Conservation (phyloP, 2,329 filamentous ascomycete genomes). For the Orbilia ellipsospora region DNA sequence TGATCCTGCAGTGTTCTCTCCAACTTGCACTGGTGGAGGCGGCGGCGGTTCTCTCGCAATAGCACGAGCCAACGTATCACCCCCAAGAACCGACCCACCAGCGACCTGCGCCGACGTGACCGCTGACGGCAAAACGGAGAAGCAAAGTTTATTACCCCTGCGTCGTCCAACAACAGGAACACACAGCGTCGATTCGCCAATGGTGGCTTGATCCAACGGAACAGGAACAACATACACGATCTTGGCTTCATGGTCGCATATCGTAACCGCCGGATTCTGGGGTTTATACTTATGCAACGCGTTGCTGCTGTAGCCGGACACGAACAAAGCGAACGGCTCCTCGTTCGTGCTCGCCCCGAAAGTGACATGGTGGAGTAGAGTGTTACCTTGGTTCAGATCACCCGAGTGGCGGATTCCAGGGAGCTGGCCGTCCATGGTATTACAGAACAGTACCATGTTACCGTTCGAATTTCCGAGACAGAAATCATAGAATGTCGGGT, state of each 20-base stretch:
- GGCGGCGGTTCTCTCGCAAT: constrained; percentile 46
- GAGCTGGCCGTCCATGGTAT: constrained; percentile 50
- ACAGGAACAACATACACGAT: constrained; percentile 59
- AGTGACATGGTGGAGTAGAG: constrained; percentile 57
- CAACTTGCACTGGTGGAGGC: constrained; percentile 32
- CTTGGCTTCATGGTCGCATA: constrained; percentile 51
- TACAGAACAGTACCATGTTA: constrained; percentile 56
- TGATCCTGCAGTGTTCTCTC: constrained; percentile 27
- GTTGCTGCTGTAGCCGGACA: constrained; percentile 57
- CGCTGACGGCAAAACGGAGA: constrained; percentile 58
- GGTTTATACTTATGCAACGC: constrained; percentile 42
- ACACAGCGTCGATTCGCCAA: constrained; percentile 59
- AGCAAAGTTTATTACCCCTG: constrained; percentile 57
- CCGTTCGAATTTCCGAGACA: constrained; percentile 57
- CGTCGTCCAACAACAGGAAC: constrained; percentile 58
- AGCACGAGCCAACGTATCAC: constrained; percentile 49
- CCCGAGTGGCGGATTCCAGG: constrained; percentile 57
- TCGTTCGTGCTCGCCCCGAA: constrained; percentile 49
- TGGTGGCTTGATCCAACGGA: constrained; percentile 59
- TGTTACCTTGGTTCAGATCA: constrained; percentile 54
- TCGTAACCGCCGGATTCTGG: constrained; percentile 42
- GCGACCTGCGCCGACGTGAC: constrained; percentile 57
- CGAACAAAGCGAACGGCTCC: constrained; percentile 57
- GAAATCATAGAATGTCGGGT: constrained; percentile 59
- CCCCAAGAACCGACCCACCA: constrained; percentile 26